These are phyloP conservation scores for Tuber umbilicatum DNA, from an alignment of 495 filamentous ascomycete species.

Conservation along the genomic window DNA sequence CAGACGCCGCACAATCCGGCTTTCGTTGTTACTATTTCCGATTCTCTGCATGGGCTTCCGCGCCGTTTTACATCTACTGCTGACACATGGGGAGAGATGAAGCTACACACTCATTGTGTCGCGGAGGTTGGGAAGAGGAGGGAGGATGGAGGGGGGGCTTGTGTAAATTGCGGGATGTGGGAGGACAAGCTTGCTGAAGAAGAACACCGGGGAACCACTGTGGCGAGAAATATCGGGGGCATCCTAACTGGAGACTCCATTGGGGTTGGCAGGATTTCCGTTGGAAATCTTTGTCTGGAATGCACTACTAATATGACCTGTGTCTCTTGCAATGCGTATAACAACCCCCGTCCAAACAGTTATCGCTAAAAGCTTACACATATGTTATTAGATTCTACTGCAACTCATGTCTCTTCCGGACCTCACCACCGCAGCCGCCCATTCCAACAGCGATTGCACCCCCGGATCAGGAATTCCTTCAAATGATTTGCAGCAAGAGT, in stretches of 20 bases:
- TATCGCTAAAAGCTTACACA: too few species aligned
- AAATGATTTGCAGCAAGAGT: conserved; percentile 17
- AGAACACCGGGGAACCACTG: neutral
- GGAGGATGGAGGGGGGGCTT: conserved; percentile 18
- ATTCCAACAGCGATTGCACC: conserved; percentile 17
- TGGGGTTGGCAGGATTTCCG: conserved; percentile 20
- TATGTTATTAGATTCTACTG: conserved; percentile 20
- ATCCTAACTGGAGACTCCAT: conserved; percentile 21
- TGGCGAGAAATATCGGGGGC: conserved; percentile 20
- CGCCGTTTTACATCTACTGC: neutral
- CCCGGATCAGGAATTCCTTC: conserved; percentile 2
- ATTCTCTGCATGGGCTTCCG: neutral
- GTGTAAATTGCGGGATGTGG: conserved; percentile 36
- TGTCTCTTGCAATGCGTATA: conserved; percentile 26
- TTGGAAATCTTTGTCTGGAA: conserved; percentile 32
- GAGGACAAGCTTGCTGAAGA: conserved; percentile 26
- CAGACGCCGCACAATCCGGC: neutral
- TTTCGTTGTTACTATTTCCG: neutral
- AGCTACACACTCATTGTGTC: conserved; percentile 29
- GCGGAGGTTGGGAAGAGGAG: conserved; percentile 31
- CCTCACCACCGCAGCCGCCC: neutral
- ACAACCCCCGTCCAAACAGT: too few species aligned
- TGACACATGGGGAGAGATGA: neutral
- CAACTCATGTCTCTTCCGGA: conserved; percentile 13
- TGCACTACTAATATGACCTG: conserved; percentile 34